A percentile compares a stretch with the other conserved stretches of the same genome.
phyloP scores from a whole-genome alignment of 441 rosid genomes.

The Gossypium aridum region DNA sequence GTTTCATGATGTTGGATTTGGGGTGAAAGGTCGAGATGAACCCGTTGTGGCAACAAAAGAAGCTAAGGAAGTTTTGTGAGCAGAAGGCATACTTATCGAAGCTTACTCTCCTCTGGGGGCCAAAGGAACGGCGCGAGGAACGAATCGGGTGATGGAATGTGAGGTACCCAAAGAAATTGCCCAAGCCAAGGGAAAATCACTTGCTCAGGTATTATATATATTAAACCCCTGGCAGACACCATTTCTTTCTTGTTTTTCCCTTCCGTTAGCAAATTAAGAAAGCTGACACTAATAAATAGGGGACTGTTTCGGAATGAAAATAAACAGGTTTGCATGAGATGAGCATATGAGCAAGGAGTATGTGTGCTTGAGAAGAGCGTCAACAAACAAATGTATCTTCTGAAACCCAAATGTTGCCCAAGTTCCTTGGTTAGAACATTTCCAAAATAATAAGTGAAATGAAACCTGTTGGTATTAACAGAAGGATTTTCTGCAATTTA shows the following conservation, averaged over 20 bases:
- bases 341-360: slow-evolving; percentile 27
- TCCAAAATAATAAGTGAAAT: neutral
- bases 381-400: slow-evolving; percentile 5
- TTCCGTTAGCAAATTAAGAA: no score
- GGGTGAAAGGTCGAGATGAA: slow-evolving; percentile 42
- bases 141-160: slow-evolving; percentile 28
- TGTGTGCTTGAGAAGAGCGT: slow-evolving; percentile 17
- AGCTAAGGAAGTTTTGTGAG: slow-evolving; percentile 31
- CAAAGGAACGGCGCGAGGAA: slow-evolving; percentile 37
- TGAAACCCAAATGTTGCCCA: neutral
- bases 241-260: no score
- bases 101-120: slow-evolving; percentile 44
- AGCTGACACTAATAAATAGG: no score
- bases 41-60: slow-evolving; percentile 44
- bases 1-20: neutral
- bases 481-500: neutral
- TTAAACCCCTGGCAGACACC: neutral
- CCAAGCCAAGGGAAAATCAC: slow-evolving; percentile 24
- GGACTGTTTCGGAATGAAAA: no score
- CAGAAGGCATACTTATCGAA: slow-evolving; percentile 22
- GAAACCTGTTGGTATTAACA: neutral
- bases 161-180: slow-evolving; percentile 30
- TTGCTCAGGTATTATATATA: slow-evolving; percentile 27
- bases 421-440: neutral
- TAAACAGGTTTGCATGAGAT: slow-evolving; percentile 19